Percentiles rank a stretch among this genome's conserved stretches.
Evolutionary conservation across 2,329 filamentous ascomycete species (phyloP).

Genomic region (Diaporthe helianthi): DNA sequence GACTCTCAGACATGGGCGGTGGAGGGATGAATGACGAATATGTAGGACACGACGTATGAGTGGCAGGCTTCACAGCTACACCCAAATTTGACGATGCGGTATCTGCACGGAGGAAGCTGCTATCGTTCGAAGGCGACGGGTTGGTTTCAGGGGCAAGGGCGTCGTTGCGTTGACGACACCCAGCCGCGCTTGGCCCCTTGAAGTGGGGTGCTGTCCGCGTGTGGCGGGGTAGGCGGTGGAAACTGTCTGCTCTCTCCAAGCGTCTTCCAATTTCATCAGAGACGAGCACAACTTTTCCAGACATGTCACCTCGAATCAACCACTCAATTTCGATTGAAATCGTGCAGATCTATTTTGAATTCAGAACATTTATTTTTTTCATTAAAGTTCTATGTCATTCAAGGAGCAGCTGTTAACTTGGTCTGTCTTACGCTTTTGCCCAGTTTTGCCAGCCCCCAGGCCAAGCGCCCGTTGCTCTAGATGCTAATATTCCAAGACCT

Average conservation of each 20-base stretch:
- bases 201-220: conserved; percentile 25
- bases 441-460: conserved; percentile 4
- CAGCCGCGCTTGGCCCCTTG: conserved; percentile 25
- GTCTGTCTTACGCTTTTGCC: background rate
- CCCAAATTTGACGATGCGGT: background rate
- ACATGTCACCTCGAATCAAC: background rate
- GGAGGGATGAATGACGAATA: background rate
- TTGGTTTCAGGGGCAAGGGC: conserved; percentile 17
- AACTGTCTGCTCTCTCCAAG: background rate
- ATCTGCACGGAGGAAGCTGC: background rate
- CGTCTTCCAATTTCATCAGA: background rate
- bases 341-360: background rate
- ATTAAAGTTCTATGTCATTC: conserved; percentile 1
- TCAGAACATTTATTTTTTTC: background rate
- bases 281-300: background rate
- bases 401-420: background rate
- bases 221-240: conserved; percentile 13
- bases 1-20: conserved; percentile 46
- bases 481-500: conserved; percentile 66
- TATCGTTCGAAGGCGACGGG: background rate
- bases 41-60: background rate
- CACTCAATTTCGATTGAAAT: background rate
- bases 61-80: background rate
- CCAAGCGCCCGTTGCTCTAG: background rate
- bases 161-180: conserved; percentile 25